Evolutionary conservation across 179 eudicot species (phyloP).

Genomic region (Beta macrorhiza): DNA sequence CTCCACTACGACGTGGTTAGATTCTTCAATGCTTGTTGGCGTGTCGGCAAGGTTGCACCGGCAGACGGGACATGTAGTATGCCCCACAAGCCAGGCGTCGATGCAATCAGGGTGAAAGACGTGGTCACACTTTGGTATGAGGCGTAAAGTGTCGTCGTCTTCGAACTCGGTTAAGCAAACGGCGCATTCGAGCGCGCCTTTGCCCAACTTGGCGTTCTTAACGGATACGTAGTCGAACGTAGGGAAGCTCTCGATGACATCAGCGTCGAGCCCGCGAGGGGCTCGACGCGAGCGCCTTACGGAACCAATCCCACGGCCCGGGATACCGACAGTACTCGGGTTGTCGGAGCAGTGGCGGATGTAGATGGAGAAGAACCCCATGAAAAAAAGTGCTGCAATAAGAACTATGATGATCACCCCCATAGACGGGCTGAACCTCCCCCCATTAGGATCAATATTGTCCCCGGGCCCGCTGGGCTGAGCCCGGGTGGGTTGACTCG

Average conservation of each 20-base stretch:
- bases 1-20: conserved; percentile 8
- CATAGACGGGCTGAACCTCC: conserved; percentile 48
- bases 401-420: conserved; percentile 49
- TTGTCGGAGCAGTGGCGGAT: conserved; percentile 60
- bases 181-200: conserved; percentile 75
- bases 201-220: conserved; percentile 51
- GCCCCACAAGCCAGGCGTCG: conserved; percentile 62
- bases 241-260: conserved; percentile 55
- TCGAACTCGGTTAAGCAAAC: conserved; percentile 77
- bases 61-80: conserved; percentile 82
- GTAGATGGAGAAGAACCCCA: conserved; percentile 69
- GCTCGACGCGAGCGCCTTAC: conserved; percentile 34
- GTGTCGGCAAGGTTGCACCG: conserved; percentile 47
- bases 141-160: conserved; percentile 58
- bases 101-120: conserved; percentile 84
- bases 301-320: conserved; percentile 17
- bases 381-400: conserved; percentile 55
- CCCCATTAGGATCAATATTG: background rate
- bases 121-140: conserved; percentile 76
- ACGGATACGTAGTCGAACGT: conserved; percentile 51
- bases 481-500: conserved; percentile 22
- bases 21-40: background rate
- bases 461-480: background rate
- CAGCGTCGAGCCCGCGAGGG: conserved; percentile 50
- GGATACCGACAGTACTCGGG: conserved; percentile 5